Base-by-base conservation (phyloP, 2,329 filamentous ascomycete genomes). In the Dryadomyces quercus-mongolicae region DNA sequence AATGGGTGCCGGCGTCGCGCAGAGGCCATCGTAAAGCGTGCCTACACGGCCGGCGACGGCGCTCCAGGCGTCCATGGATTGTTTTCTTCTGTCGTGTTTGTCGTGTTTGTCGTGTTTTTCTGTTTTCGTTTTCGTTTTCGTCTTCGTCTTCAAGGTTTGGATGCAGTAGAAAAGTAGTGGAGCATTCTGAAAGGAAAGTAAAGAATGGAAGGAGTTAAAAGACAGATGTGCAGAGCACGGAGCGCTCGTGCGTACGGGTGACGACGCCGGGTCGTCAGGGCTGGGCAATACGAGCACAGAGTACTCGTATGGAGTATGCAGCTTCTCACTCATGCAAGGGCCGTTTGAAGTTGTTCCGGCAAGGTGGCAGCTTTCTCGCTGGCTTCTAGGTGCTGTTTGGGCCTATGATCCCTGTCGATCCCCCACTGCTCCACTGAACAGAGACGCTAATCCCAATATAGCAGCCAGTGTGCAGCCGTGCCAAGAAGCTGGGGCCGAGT, bases 1-100 rank as follows among this genome's bases (percentile, higher is more conserved):
- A 20, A 58, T 9, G 12, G 51, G 53, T 15, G 56, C 5, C 42
- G 61, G 58, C 10, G 52, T 52, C 13, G 56, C 47, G 5, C 15
- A 25, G 20, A 57, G 10, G 8, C 44, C 21, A 44, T 50, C 52
- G 31, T 57, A 36, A 2, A 55, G n/a, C 18, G 47, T 20, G 52
- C 16, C 53, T 43, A 52, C 46, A 20, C 54, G 53, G 18, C 38
- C 15, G 43, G 47, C 34, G 25, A 18, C 13, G n/a, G 12, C 31
- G 20, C 52, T 18, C 18, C 15, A 4, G 22, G 36, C 43, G n/a
- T 50, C 55, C 59, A 58, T 51, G 34, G 22, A 16, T n/a, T 7
- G 13, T 38, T 52, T 2, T 15, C 42, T n/a, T n/a, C n/a, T n/a
- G n/a, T n/a, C n/a, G n/a, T n/a, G n/a, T n/a, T n/a, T n/a, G n/a